These are phyloP conservation scores for Pezicula radicicola DNA, from an alignment of 2,329 filamentous ascomycete species.

Conservation along the genomic window DNA sequence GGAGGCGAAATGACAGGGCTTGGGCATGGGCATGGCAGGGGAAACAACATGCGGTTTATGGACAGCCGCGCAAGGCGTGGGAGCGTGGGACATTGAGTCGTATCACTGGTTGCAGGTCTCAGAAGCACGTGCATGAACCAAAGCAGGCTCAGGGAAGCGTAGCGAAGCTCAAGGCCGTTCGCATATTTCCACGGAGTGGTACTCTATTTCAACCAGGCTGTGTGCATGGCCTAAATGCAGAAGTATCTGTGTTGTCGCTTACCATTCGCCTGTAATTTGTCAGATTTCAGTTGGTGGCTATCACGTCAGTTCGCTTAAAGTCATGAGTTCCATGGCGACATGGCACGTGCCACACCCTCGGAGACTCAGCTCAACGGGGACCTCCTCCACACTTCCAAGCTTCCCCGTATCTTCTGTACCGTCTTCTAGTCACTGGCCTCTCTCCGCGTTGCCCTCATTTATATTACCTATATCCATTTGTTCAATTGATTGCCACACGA, in stretches of 20 bases:
- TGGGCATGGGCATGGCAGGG: too few relatives aligned
- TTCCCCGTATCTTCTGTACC: neutral
- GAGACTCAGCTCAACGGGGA: neutral
- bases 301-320: slow-evolving; percentile 1
- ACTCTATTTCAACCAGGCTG: too few relatives aligned
- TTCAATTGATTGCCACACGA: neutral
- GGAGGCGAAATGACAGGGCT: too few relatives aligned
- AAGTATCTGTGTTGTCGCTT: too few relatives aligned
- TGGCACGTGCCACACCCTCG: slow-evolving; percentile 20
- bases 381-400: neutral
- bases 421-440: neutral
- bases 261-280: too few relatives aligned
- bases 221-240: too few relatives aligned
- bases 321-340: slow-evolving; percentile 15
- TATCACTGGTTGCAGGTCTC: neutral
- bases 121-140: neutral
- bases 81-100: neutral
- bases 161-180: too few relatives aligned
- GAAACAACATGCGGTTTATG: neutral
- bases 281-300: neutral
- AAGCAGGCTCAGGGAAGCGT: too few relatives aligned
- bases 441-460: neutral
- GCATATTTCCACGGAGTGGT: too few relatives aligned
- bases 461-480: slow-evolving; percentile 4
- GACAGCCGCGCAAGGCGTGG: neutral